Evolutionary conservation across 257 asterid genomes (phyloP).

Genomic region (Eustoma russellianum): DNA sequence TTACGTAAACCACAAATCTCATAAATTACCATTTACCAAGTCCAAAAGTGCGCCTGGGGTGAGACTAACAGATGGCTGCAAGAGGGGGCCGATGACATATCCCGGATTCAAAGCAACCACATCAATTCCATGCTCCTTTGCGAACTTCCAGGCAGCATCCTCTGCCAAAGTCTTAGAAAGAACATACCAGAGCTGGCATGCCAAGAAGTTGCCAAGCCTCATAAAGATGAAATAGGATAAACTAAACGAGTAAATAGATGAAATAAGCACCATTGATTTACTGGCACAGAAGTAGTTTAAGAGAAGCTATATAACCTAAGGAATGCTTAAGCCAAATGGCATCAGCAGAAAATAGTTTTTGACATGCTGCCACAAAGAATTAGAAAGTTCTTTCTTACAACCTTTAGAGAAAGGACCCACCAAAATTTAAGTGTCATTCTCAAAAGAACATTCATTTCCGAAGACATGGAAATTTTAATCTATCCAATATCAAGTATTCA

Average conservation of each 20-base stretch:
- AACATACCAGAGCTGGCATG: conserved; percentile 34
- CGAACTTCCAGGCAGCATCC: conserved; percentile 49
- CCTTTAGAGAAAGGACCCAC: neutral
- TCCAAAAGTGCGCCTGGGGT: neutral
- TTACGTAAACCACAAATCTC: neutral
- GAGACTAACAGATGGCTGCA: conserved; percentile 29
- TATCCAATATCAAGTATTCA: too few species aligned
- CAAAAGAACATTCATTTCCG: too few species aligned
- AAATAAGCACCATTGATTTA: neutral
- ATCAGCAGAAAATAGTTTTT: neutral
- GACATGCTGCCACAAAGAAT: neutral
- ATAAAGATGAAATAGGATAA: neutral
- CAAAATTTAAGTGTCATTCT: too few species aligned
- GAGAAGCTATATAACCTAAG: too few species aligned
- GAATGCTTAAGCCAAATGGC: neutral
- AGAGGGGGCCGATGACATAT: conserved; percentile 42
- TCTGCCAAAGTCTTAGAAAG: conserved; percentile 64
- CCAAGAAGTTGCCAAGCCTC: neutral
- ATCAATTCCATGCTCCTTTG: conserved; percentile 39
- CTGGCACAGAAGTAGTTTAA: too few species aligned
- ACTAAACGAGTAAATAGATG: too few species aligned
- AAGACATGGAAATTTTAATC: too few species aligned
- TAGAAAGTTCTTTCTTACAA: neutral
- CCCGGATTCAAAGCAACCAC: conserved; percentile 53
- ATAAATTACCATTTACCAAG: neutral